Conservation (phyloP, 768 basidiomycete genomes). For the Galerina marginata region DNA sequence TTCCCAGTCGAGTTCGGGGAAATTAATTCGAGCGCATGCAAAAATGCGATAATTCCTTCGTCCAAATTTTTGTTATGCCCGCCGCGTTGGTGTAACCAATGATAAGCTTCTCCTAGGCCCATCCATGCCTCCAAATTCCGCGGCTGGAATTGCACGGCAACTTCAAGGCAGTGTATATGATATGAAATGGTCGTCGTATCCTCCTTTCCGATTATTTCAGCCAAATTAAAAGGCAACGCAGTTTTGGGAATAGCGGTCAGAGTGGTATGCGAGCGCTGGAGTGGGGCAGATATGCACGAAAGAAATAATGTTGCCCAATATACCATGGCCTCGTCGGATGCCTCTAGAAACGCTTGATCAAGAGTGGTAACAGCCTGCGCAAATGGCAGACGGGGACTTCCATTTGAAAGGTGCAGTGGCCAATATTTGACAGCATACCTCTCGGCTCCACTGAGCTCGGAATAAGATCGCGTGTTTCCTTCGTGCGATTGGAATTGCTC, state of each 20-base stretch:
- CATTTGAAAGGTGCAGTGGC: not conserved
- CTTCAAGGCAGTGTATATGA: not conserved
- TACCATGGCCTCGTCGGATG: not conserved
- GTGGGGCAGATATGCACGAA: not conserved
- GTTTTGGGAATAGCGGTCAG: not conserved
- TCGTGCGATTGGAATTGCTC: not conserved
- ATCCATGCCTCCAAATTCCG: not conserved
- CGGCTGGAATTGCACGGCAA: not conserved
- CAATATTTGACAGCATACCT: not conserved
- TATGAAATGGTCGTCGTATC: not conserved
- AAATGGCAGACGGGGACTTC: not conserved
- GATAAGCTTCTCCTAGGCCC: not conserved
- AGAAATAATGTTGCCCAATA: not conserved
- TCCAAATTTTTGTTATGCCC: not conserved
- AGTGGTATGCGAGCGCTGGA: too few species aligned
- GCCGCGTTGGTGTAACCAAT: not conserved
- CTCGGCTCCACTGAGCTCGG: not conserved
- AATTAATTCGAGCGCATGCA: not conserved
- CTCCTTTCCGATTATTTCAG: not conserved
- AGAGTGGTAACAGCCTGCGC: too few species aligned
- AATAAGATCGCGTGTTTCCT: not conserved
- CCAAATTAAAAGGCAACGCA: not conserved
- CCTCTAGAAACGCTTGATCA: not conserved
- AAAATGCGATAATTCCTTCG: not conserved
- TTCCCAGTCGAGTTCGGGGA: too few species aligned